A percentile compares a stretch with the other conserved stretches of the same genome.
These are phyloP conservation scores for Emmonsiellopsis sp. DNA, from an alignment of 2,329 filamentous ascomycete species.

Conservation along the genomic window DNA sequence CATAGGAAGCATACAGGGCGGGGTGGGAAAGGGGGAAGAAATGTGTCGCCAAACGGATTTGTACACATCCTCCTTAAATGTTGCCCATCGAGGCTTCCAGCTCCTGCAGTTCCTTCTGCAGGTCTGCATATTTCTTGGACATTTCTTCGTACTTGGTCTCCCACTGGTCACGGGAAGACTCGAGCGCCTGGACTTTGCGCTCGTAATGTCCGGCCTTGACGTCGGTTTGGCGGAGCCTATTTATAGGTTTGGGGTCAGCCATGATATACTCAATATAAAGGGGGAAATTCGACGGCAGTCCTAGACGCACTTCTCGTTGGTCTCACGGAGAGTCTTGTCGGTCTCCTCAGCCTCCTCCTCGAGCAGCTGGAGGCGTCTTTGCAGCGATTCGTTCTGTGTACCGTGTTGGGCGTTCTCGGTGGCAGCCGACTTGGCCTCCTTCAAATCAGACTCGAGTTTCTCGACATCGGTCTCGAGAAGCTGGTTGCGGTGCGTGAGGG, in stretches of 20 bases:
- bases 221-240: slow-evolving; percentile 93
- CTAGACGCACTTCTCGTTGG: slow-evolving; percentile 89
- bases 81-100: slow-evolving; percentile 88
- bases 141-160: slow-evolving; percentile 98
- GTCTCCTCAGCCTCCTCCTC: slow-evolving; percentile 97
- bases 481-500: slow-evolving; percentile 88
- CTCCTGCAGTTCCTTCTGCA: slow-evolving; percentile 85
- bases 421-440: slow-evolving; percentile 79
- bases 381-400: slow-evolving; percentile 83
- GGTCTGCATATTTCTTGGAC: slow-evolving; percentile 72
- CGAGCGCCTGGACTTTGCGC: slow-evolving; percentile 96
- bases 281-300: not conserved
- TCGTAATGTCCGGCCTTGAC: slow-evolving; percentile 99
- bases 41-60: not conserved
- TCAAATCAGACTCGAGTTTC: slow-evolving; percentile 76
- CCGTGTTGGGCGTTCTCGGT: slow-evolving; percentile 74
- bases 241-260: slow-evolving; percentile 10
- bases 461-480: slow-evolving; percentile 85
- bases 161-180: slow-evolving; percentile 86
- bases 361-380: slow-evolving; percentile 86
- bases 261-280: not conserved
- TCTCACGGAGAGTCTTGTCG: slow-evolving; percentile 91
- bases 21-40: not conserved
- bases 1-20: not conserved
- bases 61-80: slow-evolving; percentile 49